Percentiles rank a stretch among this genome's conserved stretches.
Conservation (phyloP, 805 yeast genomes). For the Lachancea nothofagi region DNA sequence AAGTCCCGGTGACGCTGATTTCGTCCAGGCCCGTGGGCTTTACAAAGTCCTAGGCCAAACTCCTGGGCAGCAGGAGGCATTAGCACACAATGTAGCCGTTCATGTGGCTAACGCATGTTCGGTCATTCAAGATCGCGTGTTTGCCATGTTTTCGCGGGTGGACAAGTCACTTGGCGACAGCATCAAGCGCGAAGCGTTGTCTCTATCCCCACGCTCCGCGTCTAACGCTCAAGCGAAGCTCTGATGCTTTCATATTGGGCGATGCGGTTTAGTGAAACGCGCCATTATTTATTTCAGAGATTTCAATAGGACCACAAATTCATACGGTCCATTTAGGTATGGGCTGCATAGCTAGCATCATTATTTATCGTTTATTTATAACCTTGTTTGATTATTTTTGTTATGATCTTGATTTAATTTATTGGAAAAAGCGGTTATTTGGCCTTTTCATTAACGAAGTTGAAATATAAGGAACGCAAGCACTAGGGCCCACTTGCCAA, state of each 20-base stretch:
- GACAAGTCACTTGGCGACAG: slow-evolving; percentile 59
- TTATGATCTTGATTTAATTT: neutral
- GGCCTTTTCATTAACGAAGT: no score
- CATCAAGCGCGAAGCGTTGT: slow-evolving; percentile 54
- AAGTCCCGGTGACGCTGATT: slow-evolving; percentile 59
- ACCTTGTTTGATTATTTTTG: neutral
- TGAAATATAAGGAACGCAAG: no score
- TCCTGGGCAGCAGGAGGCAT: slow-evolving; percentile 76
- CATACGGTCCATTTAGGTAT: neutral
- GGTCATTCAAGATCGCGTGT: slow-evolving; percentile 70
- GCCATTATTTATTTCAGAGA: neutral
- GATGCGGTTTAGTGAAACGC: neutral
- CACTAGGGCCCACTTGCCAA: neutral
- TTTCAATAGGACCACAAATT: neutral
- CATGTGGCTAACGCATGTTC: slow-evolving; percentile 69
- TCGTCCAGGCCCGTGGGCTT: slow-evolving; percentile 66
- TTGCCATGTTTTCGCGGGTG: slow-evolving; percentile 71
- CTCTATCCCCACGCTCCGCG: slow-evolving; percentile 12
- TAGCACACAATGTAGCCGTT: slow-evolving; percentile 77
- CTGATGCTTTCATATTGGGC: slow-evolving; percentile 1
- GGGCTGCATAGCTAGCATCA: slow-evolving; percentile 2
- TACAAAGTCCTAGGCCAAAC: slow-evolving; percentile 74
- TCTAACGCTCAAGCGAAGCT: slow-evolving; percentile 15
- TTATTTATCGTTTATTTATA: no score
- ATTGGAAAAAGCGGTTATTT: no score